Conservation (phyloP, 2,329 filamentous ascomycete genomes). For the Scytalidium lignicola region DNA sequence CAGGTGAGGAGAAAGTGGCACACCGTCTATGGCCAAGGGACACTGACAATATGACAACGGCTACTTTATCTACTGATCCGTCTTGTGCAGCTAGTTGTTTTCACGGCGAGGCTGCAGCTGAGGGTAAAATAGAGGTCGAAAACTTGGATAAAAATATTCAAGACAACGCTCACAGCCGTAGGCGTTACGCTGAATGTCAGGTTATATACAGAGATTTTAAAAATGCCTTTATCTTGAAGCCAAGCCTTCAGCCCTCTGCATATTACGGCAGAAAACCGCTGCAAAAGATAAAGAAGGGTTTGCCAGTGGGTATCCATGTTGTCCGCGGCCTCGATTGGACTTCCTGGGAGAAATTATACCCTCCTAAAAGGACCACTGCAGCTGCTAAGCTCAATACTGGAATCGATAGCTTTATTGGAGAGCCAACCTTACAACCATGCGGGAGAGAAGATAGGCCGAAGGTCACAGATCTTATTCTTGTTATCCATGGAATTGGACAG, state of each 20-base stretch:
- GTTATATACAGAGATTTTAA: conserved; percentile 78
- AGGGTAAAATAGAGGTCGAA: conserved; percentile 39
- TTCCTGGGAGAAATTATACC: conserved; percentile 68
- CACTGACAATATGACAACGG: conserved; percentile 14
- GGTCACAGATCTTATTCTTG: conserved; percentile 82
- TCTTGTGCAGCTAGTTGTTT: conserved; percentile 58
- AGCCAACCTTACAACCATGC: conserved; percentile 9
- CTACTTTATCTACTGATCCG: conserved; percentile 36
- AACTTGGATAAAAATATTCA: conserved; percentile 9
- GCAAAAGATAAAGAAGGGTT: conserved; percentile 71
- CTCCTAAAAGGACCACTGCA: conserved; percentile 24
- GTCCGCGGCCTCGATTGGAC: conserved; percentile 80
- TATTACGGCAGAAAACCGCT: conserved; percentile 81
- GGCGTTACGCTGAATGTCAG: conserved; percentile 67
- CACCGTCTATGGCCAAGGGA: conserved; percentile 71
- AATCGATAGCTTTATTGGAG: conserved; percentile 12
- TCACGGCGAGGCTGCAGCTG: conserved; percentile 51
- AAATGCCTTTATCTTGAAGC: conserved; percentile 80
- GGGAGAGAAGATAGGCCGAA: conserved; percentile 42
- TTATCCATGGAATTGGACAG: conserved; percentile 94
- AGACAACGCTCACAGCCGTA: conserved; percentile 29
- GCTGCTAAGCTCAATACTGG: conserved; percentile 20
- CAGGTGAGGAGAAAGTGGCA: conserved; percentile 86
- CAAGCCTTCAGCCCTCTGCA: conserved; percentile 75
- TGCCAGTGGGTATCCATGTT: conserved; percentile 80